phyloP scores from a whole-genome alignment of 768 basidiomycete species.

The Phaeotremella fagi region DNA sequence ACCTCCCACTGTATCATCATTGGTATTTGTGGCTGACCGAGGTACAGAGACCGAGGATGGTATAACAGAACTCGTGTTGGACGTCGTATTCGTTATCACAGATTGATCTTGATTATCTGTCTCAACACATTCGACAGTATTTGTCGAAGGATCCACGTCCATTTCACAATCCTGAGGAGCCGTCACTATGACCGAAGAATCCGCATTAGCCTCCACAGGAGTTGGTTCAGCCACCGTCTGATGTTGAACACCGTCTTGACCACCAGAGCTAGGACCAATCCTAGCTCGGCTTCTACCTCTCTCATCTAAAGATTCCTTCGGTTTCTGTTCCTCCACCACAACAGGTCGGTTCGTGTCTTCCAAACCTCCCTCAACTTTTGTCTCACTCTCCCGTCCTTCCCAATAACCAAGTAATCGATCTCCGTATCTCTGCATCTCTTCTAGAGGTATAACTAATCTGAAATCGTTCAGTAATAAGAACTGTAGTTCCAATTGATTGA shows the following conservation, averaged over 20 bases:
- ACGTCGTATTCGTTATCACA: no score
- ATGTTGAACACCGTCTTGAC: background rate
- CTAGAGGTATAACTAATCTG: constrained; percentile 72
- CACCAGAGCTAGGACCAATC: background rate
- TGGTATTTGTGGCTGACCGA: background rate
- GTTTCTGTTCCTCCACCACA: background rate
- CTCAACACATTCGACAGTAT: no score
- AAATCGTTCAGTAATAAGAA: constrained; percentile 97
- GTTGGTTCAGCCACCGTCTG: background rate
- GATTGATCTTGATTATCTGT: no score
- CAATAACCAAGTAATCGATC: constrained; percentile 72
- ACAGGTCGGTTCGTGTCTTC: background rate
- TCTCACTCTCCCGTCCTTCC: constrained; percentile 28
- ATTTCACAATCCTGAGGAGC: background rate
- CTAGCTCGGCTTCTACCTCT: background rate
- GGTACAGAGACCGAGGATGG: background rate
- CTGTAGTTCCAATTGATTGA: constrained; percentile 95
- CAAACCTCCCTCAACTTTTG: background rate
- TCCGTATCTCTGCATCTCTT: constrained; percentile 93
- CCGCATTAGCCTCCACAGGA: background rate
- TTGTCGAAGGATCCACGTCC: background rate
- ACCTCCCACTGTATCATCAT: background rate
- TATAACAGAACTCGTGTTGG: no score
- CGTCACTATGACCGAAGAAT: background rate
- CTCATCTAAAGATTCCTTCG: background rate